phyloP scores from a whole-genome alignment of 352 stramenopile genomes.

The Phytophthora meadii region DNA sequence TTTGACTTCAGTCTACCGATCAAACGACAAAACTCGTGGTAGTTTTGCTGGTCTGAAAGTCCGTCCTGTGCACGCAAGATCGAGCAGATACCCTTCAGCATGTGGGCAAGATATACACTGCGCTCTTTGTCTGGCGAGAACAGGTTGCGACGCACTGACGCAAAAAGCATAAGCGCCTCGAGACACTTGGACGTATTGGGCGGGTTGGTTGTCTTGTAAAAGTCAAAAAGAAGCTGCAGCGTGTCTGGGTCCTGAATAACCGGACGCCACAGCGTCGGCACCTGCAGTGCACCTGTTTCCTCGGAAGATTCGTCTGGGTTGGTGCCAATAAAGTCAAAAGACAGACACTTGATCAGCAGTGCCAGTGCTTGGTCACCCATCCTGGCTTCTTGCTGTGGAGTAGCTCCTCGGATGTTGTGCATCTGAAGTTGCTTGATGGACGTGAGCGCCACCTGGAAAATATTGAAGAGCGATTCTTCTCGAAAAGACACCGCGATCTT shows the following conservation, averaged over 20 bases:
- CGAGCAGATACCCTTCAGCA: conserved; percentile 94
- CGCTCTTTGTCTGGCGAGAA: conserved; percentile 97
- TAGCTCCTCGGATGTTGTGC: conserved; percentile 84
- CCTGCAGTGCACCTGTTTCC: conserved; percentile 97
- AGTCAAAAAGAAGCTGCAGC: conserved; percentile 96
- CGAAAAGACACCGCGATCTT: conserved; percentile 98
- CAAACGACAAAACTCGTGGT: conserved; percentile 98
- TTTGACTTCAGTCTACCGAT: conserved; percentile 98
- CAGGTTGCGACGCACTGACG: conserved; percentile 95
- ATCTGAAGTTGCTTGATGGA: conserved; percentile 96
- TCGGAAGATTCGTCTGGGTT: conserved; percentile 98
- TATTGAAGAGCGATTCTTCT: conserved; percentile 94
- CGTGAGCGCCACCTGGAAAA: conserved; percentile 97
- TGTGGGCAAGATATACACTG: conserved; percentile 91
- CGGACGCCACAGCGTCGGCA: conserved; percentile 95
- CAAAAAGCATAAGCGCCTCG: conserved; percentile 96
- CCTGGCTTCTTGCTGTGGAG: conserved; percentile 89
- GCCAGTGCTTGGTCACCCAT: conserved; percentile 94
- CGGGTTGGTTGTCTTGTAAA: conserved; percentile 94
- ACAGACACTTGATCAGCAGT: conserved; percentile 95
- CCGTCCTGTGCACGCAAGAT: conserved; percentile 96
- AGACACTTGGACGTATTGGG: conserved; percentile 96
- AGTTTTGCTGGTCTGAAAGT: conserved; percentile 99
- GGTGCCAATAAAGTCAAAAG: conserved; percentile 99
- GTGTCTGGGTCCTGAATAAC: conserved; percentile 95